phyloP scores from a whole-genome alignment of 768 basidiomycete genomes.

The Clathrus columnatus region DNA sequence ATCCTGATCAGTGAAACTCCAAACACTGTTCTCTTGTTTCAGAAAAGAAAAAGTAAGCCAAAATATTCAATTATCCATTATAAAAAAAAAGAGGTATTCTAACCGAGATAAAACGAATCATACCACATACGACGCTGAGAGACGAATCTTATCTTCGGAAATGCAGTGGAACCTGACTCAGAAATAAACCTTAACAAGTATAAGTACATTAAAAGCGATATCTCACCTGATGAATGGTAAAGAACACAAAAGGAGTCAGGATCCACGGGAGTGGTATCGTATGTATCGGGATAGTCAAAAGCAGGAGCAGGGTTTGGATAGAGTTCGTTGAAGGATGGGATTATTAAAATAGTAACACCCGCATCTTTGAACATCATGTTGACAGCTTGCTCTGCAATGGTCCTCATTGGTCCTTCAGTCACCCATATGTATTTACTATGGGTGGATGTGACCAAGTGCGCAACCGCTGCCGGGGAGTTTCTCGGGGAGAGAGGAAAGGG shows the following conservation, averaged over 20 bases:
- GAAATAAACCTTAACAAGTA: slow-evolving; percentile 4
- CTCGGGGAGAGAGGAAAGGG: slow-evolving; percentile 28
- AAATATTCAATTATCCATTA: too few species aligned
- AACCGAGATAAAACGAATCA: too few species aligned
- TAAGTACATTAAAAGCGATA: background rate
- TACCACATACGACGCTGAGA: too few species aligned
- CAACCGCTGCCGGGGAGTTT: slow-evolving; percentile 27
- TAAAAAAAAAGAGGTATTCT: too few species aligned
- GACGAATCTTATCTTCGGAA: slow-evolving; percentile 12
- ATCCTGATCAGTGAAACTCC: background rate
- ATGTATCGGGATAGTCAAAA: too few species aligned
- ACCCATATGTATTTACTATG: slow-evolving; percentile 18
- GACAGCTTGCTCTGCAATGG: slow-evolving; percentile 13
- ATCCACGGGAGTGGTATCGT: too few species aligned
- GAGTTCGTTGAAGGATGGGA: background rate
- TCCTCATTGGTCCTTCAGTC: slow-evolving; percentile 16
- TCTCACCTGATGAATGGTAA: slow-evolving; percentile 20
- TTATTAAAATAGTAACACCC: background rate
- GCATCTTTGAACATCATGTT: background rate
- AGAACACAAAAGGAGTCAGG: too few species aligned
- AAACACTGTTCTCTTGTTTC: background rate
- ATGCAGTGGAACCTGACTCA: slow-evolving; percentile 12
- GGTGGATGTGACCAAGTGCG: slow-evolving; percentile 24
- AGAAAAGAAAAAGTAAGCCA: too few species aligned
- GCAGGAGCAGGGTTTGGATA: too few species aligned